A percentile compares a stretch with the other conserved stretches of the same genome.
These are phyloP conservation scores for Starmera quercuum DNA, from an alignment of 805 yeast species.

Conservation along the genomic window DNA sequence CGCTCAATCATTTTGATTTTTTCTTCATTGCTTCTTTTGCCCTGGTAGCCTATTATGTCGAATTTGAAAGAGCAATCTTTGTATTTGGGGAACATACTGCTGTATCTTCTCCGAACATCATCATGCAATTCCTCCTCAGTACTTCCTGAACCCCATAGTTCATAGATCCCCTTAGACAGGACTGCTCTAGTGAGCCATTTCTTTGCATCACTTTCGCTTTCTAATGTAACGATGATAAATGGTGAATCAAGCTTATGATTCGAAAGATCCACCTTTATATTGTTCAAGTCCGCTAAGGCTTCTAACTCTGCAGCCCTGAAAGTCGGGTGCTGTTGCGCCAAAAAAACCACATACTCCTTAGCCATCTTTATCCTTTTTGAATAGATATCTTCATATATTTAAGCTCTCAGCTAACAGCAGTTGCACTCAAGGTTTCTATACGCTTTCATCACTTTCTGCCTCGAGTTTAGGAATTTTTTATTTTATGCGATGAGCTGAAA, in stretches of 20 bases:
- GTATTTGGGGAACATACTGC: slow-evolving; percentile 22
- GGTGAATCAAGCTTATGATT: slow-evolving; percentile 56
- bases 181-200: slow-evolving; percentile 61
- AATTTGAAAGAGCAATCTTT: slow-evolving; percentile 61
- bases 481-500: neutral
- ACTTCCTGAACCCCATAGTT: slow-evolving; percentile 71
- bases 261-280: slow-evolving; percentile 49
- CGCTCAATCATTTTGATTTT: slow-evolving; percentile 62
- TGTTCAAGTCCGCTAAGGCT: slow-evolving; percentile 65
- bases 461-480: neutral
- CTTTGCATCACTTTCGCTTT: slow-evolving; percentile 59
- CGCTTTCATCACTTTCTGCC: no score
- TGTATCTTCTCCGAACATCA: slow-evolving; percentile 23
- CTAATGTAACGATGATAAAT: slow-evolving; percentile 60
- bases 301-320: slow-evolving; percentile 81
- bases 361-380: slow-evolving; percentile 21
- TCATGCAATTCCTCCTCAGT: slow-evolving; percentile 51
- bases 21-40: slow-evolving; percentile 43
- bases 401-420: neutral
- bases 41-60: slow-evolving; percentile 72
- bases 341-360: slow-evolving; percentile 64
- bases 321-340: slow-evolving; percentile 77
- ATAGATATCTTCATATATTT: neutral
- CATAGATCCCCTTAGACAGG: slow-evolving; percentile 69
- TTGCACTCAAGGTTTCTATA: no score